Evolutionary conservation across 2,329 filamentous ascomycete genomes (phyloP), one percentile per base, ranked within the genome.

Genomic region (Lecanicillium sp.): DNA sequence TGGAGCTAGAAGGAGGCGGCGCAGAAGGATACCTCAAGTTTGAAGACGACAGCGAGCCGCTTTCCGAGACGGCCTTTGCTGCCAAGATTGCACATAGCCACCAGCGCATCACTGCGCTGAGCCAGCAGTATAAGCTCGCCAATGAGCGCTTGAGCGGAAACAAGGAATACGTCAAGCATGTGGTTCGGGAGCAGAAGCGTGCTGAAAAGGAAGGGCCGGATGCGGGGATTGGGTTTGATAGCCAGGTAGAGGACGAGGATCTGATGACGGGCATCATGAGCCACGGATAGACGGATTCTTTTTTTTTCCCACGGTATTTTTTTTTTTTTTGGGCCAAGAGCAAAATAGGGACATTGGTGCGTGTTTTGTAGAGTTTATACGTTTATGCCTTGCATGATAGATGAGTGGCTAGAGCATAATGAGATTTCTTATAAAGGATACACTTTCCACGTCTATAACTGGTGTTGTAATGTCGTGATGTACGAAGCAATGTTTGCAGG

Each of bases 191-290:
- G 39, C 60, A 68, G 48, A 68, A 63, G 48, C 61, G 64, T 15
- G 43, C 46, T 8, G 65, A 74, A 29, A 70, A 70, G 48, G 65
- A 69, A 1, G 52, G 52, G 3, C 53, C 55, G 14, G 54, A 57
- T 36, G 50, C 54, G 3, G 50, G 55, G 3, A 41, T 61, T 18
- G 60, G 58, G 29, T 74, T 73, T 42, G 65, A 72, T 18, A 53
- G 59, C 11, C 59, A 67, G 35, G 59, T 75, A 28, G 73, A 77
- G 39, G 74, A 79, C n/a, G 75, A 79, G 52, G 75, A 79, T 45
- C 53, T 79, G 17, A 79, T 79, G 75, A 68, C 65, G 11, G 73
- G 65, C 14, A 54, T 64, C 14, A 29, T 56, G 38, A 46, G 48
- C 20, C 46, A 48, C 34, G 40, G 38, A 25, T 45, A 40, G 35